Conservation (phyloP, 345 rosid genomes). For the Citrus medica region DNA sequence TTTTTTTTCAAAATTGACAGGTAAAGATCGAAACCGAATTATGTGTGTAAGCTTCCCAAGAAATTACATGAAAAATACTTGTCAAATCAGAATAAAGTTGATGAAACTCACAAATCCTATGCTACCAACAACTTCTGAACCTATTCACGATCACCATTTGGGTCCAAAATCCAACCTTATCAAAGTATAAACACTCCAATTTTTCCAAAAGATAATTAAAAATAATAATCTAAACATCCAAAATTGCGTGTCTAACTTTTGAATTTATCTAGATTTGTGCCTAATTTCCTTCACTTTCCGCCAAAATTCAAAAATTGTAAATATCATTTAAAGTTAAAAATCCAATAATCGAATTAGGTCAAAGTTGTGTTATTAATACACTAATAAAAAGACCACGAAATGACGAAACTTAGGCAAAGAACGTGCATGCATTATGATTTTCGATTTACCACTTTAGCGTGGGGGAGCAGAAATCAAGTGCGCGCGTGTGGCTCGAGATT, state of each 20-base stretch:
- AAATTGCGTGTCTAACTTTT: not conserved
- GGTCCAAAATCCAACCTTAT: too few species aligned
- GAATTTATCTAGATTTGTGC: not conserved
- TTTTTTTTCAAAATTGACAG: too few species aligned
- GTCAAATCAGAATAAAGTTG: too few species aligned
- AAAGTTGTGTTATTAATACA: not conserved
- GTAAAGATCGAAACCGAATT: too few species aligned
- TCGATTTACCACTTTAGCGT: not conserved
- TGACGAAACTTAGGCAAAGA: too few species aligned
- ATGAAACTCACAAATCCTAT: too few species aligned
- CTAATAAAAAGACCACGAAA: not conserved
- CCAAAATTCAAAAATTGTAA: not conserved
- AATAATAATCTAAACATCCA: not conserved
- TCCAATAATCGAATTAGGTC: not conserved
- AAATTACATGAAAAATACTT: too few species aligned
- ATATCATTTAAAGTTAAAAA: not conserved
- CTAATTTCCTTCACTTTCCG: not conserved
- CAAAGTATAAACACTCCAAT: not conserved
- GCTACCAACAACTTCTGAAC: too few species aligned
- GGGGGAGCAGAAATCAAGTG: conserved; percentile 21
- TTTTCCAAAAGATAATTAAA: too few species aligned
- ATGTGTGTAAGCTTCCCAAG: too few species aligned
- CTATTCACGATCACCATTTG: too few species aligned
- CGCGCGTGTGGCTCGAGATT: conserved; percentile 58
- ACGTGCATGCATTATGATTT: not conserved